Evolutionary conservation across 2,329 filamentous ascomycete species (phyloP).

Genomic region (Zymoseptoria crescenta): DNA sequence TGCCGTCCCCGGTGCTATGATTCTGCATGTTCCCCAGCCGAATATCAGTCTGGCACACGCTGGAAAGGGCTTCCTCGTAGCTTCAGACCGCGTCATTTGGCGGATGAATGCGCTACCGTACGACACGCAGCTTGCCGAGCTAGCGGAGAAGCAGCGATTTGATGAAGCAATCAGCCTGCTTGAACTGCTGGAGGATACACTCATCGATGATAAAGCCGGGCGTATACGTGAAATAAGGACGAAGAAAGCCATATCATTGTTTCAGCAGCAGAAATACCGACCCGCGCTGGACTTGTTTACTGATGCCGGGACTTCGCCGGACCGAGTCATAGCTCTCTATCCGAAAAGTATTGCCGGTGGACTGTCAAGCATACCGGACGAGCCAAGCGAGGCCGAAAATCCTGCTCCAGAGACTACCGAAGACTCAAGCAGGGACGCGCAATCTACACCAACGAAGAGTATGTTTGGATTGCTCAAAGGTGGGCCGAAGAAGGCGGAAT

Average conservation of each 20-base stretch:
- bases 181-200: slow-evolving; percentile 82
- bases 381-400: slow-evolving; percentile 34
- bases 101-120: slow-evolving; percentile 92
- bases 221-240: slow-evolving; percentile 82
- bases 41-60: slow-evolving; percentile 92
- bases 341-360: slow-evolving; percentile 77
- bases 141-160: slow-evolving; percentile 64
- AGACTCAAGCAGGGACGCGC: slow-evolving; percentile 26
- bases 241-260: slow-evolving; percentile 78
- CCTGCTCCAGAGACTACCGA: slow-evolving; percentile 37
- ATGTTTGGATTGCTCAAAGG: slow-evolving; percentile 43
- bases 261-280: slow-evolving; percentile 72
- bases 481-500: slow-evolving; percentile 38
- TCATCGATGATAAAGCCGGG: slow-evolving; percentile 73
- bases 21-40: slow-evolving; percentile 85
- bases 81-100: slow-evolving; percentile 87
- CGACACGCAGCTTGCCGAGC: slow-evolving; percentile 75
- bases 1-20: slow-evolving; percentile 68
- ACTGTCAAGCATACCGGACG: slow-evolving; percentile 52
- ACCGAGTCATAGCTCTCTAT: slow-evolving; percentile 77
- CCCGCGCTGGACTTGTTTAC: slow-evolving; percentile 86
- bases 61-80: slow-evolving; percentile 89
- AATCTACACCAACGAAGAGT: slow-evolving; percentile 30
- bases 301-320: slow-evolving; percentile 80
- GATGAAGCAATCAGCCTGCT: slow-evolving; percentile 91